Percentiles rank a stretch among this genome's conserved stretches.
Conservation (phyloP, 73 alveolate species). For the Symbiodinium pilosum region DNA sequence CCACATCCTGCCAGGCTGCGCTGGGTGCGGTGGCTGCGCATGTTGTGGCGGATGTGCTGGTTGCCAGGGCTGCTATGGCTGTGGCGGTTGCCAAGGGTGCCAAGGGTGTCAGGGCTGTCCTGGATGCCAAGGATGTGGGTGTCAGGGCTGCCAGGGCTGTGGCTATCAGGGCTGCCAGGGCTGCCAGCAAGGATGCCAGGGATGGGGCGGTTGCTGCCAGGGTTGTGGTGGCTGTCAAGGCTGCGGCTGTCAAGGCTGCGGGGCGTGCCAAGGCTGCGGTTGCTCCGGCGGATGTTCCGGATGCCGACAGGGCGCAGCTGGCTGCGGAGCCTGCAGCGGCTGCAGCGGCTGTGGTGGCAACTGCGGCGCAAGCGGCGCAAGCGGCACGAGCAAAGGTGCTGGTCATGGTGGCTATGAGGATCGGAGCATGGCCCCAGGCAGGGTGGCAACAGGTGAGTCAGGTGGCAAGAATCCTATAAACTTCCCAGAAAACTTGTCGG, state of each 20-base stretch:
- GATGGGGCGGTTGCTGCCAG: not conserved
- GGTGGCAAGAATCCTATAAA: not conserved
- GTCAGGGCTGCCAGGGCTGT: slow-evolving; percentile 55
- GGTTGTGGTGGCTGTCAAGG: not conserved
- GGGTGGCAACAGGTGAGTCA: not conserved
- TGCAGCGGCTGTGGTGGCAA: not conserved
- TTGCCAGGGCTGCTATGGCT: slow-evolving; percentile 46
- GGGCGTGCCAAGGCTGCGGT: slow-evolving; percentile 21
- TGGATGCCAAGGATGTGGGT: slow-evolving; percentile 33
- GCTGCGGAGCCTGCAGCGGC: not conserved
- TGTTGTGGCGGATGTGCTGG: slow-evolving; percentile 4
- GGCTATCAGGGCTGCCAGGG: slow-evolving; percentile 47
- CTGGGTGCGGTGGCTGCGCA: slow-evolving; percentile 53
- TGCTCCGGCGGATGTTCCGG: not conserved
- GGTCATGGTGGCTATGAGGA: not conserved
- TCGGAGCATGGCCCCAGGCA: not conserved
- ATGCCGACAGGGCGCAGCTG: not conserved
- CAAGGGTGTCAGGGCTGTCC: not conserved
- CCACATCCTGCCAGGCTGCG: slow-evolving; percentile 60
- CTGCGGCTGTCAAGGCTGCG: slow-evolving; percentile 38
- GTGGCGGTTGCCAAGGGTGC: slow-evolving; percentile 37
- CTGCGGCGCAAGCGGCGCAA: slow-evolving; percentile 8
- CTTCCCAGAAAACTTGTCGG: not conserved
- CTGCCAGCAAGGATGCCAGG: slow-evolving; percentile 26
- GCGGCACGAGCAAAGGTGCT: not conserved